Percentiles rank a stretch among this genome's conserved stretches.
Evolutionary conservation across 2,329 filamentous ascomycete species (phyloP).

Genomic region (Fusarium anthophilum): DNA sequence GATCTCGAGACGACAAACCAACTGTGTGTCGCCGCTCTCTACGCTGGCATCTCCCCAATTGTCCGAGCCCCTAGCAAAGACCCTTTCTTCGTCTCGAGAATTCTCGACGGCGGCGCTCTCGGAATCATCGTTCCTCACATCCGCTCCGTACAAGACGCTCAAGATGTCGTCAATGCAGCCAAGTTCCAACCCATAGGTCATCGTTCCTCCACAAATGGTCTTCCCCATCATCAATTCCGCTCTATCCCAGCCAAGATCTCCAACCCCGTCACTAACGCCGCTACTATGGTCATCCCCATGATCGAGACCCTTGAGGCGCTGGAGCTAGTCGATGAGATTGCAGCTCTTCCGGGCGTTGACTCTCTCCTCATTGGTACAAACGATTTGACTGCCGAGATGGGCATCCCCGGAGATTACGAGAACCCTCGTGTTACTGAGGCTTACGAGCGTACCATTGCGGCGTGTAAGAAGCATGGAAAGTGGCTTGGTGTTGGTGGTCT

Average conservation of each 20-base stretch:
- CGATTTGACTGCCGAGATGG: conserved; percentile 55
- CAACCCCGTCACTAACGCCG: conserved; percentile 34
- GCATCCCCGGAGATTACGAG: conserved; percentile 43
- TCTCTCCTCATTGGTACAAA: conserved; percentile 55
- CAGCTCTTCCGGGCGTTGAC: conserved; percentile 52
- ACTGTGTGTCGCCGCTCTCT: conserved; percentile 45
- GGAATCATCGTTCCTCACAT: conserved; percentile 43
- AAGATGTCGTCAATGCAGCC: conserved; percentile 40
- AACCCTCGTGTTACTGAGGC: conserved; percentile 35
- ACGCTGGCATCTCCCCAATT: conserved; percentile 42
- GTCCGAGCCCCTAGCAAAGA: conserved; percentile 40
- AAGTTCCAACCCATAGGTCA: conserved; percentile 41
- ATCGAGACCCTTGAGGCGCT: conserved; percentile 43
- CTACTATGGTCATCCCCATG: conserved; percentile 43
- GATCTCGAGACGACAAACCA: conserved; percentile 46
- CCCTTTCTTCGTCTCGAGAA: conserved; percentile 40
- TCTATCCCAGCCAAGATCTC: conserved; percentile 33
- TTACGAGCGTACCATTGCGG: conserved; percentile 48
- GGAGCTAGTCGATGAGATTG: conserved; percentile 44
- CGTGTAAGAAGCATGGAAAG: conserved; percentile 51
- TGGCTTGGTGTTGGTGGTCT: conserved; percentile 54
- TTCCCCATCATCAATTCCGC: conserved; percentile 34
- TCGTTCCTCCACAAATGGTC: conserved; percentile 38
- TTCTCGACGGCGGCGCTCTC: conserved; percentile 40
- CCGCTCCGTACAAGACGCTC: conserved; percentile 36